phyloP scores from a whole-genome alignment of 345 rosid species.

The Lepidium africanum region DNA sequence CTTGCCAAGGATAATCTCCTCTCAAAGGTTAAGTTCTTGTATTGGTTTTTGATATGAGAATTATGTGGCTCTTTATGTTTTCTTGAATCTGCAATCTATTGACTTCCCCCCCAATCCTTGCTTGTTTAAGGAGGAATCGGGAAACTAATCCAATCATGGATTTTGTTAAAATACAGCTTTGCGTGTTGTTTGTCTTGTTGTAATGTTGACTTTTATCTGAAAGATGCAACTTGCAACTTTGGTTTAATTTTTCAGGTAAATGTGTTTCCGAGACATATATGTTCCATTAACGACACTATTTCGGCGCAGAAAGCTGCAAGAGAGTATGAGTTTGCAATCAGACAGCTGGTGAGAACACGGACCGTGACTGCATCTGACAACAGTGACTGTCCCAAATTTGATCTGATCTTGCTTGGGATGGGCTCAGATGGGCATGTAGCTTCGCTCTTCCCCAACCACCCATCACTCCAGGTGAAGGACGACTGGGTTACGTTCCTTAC shows the following conservation, averaged over 20 bases:
- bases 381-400: slow-evolving; percentile 86
- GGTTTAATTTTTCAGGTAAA: slow-evolving; percentile 45
- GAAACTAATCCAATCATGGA: background rate
- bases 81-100: background rate
- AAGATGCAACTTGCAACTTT: background rate
- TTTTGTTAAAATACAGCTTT: background rate
- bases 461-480: slow-evolving; percentile 44
- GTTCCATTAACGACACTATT: slow-evolving; percentile 69
- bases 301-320: slow-evolving; percentile 81
- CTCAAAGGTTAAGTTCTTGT: slow-evolving; percentile 47
- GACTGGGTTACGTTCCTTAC: slow-evolving; percentile 76
- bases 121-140: background rate
- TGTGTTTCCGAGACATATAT: slow-evolving; percentile 63
- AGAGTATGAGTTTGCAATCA: slow-evolving; percentile 61
- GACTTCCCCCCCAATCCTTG: background rate
- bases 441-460: slow-evolving; percentile 73
- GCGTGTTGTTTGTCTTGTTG: slow-evolving; percentile 3
- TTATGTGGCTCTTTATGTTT: background rate
- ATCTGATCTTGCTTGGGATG: slow-evolving; percentile 83
- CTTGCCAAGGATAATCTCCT: slow-evolving; percentile 66
- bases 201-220: slow-evolving; percentile 2
- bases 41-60: background rate
- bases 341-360: slow-evolving; percentile 65
- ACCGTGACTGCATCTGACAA: slow-evolving; percentile 57
- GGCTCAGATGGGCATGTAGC: slow-evolving; percentile 90